Percentiles rank a stretch among this genome's conserved stretches.
phyloP scores from a whole-genome alignment of 768 basidiomycete species.

The Peribolospora kevripleyi region DNA sequence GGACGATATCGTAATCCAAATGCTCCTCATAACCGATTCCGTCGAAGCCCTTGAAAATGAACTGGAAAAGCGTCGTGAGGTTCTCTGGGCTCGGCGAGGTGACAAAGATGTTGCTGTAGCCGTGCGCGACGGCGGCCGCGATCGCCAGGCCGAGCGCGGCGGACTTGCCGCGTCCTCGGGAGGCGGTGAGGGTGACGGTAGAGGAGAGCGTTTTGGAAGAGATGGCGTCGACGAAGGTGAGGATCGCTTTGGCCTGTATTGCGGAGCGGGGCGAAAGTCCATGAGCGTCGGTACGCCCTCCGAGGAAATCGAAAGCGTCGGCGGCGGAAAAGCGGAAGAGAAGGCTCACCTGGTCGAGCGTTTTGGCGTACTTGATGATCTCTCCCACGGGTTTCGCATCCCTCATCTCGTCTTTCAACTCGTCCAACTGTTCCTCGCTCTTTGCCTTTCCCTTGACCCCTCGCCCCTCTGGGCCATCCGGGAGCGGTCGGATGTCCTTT shows the following conservation, averaged over 20 bases:
- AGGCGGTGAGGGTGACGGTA: constrained; percentile 83
- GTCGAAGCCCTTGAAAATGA: constrained; percentile 90
- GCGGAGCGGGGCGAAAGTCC: not conserved
- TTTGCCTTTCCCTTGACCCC: constrained; percentile 21
- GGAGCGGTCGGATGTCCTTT: constrained; percentile 60
- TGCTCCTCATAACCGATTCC: constrained; percentile 89
- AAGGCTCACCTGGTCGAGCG: constrained; percentile 50
- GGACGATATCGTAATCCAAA: constrained; percentile 89
- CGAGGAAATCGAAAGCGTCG: too few relatives aligned
- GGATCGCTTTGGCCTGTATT: constrained; percentile 44
- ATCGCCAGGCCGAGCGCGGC: constrained; percentile 89
- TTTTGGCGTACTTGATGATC: constrained; percentile 69
- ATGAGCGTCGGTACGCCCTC: not conserved
- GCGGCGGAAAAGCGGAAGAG: not conserved
- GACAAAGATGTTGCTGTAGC: constrained; percentile 93
- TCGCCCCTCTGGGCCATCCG: constrained; percentile 19
- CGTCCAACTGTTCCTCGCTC: constrained; percentile 34
- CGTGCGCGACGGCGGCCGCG: constrained; percentile 71
- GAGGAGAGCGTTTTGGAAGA: constrained; percentile 67
- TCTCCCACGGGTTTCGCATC: constrained; percentile 73
- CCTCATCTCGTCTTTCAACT: constrained; percentile 48
- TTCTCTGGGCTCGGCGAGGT: constrained; percentile 96
- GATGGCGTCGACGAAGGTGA: constrained; percentile 85
- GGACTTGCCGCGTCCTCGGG: constrained; percentile 84
- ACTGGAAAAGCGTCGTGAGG: constrained; percentile 89